Percentiles rank a stretch among this genome's conserved stretches.
phyloP scores from a whole-genome alignment of 1,139 yeast genomes.

The Debaryomyces sp. region DNA sequence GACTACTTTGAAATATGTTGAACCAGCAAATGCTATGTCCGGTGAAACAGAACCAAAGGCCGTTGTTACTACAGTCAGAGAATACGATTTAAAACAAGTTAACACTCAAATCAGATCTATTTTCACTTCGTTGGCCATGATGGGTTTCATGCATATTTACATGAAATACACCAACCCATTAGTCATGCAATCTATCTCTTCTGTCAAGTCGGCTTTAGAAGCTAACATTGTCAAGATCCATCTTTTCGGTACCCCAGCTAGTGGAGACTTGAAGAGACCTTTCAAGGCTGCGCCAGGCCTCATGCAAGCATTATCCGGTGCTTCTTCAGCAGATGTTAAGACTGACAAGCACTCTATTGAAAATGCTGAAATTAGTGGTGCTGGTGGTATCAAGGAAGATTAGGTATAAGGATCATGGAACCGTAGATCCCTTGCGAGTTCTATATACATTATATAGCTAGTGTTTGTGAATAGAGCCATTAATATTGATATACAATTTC shows the following conservation, averaged over 20 bases:
- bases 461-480: conserved; percentile 3
- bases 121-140: conserved; percentile 92
- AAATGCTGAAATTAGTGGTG: conserved; percentile 81
- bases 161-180: conserved; percentile 98
- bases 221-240: conserved; percentile 92
- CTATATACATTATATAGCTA: not conserved
- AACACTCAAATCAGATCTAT: conserved; percentile 78
- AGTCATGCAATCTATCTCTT: conserved; percentile 90
- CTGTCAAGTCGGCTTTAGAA: conserved; percentile 89
- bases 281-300: conserved; percentile 88
- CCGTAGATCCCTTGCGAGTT: not conserved
- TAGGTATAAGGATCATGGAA: conserved; percentile 29
- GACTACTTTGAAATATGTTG: conserved; percentile 88
- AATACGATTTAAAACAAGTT: conserved; percentile 89
- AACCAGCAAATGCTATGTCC: conserved; percentile 79
- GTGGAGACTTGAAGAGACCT: conserved; percentile 96
- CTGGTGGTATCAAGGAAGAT: conserved; percentile 91
- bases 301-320: conserved; percentile 67
- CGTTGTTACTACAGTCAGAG: conserved; percentile 89
- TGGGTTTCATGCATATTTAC: conserved; percentile 98
- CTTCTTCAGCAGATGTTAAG: conserved; percentile 55
- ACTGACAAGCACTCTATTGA: conserved; percentile 88
- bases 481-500: not conserved
- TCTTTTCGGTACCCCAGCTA: conserved; percentile 78
- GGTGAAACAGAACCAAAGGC: conserved; percentile 75